A percentile compares a stretch with the other conserved stretches of the same genome.
phyloP scores from a whole-genome alignment of 2,329 filamentous ascomycete species.

The Calonectria multiphialidica region DNA sequence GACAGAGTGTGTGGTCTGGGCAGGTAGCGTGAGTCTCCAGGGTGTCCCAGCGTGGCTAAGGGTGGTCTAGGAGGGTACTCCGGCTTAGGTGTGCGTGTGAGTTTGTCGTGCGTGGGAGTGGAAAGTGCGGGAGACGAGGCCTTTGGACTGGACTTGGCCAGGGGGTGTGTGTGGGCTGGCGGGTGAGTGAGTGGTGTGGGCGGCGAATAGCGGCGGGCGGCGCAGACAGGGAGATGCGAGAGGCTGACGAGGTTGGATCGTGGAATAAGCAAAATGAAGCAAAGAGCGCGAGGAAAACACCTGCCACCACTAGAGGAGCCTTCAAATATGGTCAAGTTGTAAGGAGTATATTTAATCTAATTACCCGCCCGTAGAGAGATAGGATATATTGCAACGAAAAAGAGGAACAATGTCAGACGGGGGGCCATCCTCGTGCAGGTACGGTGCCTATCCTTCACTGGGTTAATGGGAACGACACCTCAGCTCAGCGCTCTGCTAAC shows the following conservation, averaged over 20 bases:
- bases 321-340: not conserved
- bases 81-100: not conserved
- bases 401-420: not conserved
- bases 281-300: not conserved
- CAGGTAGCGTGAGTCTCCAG: constrained; percentile 2
- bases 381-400: not conserved
- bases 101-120: not conserved
- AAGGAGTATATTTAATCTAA: not conserved
- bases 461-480: constrained; percentile 12
- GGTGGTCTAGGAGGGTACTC: not conserved
- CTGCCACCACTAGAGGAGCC: not conserved
- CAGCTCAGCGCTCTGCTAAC: constrained; percentile 21
- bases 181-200: constrained; percentile 3
- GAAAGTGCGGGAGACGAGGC: constrained; percentile 9
- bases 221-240: constrained; percentile 11
- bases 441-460: constrained; percentile 1
- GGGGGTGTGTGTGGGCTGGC: not conserved
- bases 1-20: constrained; percentile 5
- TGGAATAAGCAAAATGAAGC: not conserved
- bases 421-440: not conserved
- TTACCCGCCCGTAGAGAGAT: not conserved
- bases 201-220: constrained; percentile 10
- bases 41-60: constrained; percentile 11
- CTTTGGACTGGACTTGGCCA: constrained; percentile 1
- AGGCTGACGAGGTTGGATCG: constrained; percentile 2